A percentile compares a stretch with the other conserved stretches of the same genome.
phyloP scores from a whole-genome alignment of 2,329 filamentous ascomycete genomes.

The Exophiala oligosperma region DNA sequence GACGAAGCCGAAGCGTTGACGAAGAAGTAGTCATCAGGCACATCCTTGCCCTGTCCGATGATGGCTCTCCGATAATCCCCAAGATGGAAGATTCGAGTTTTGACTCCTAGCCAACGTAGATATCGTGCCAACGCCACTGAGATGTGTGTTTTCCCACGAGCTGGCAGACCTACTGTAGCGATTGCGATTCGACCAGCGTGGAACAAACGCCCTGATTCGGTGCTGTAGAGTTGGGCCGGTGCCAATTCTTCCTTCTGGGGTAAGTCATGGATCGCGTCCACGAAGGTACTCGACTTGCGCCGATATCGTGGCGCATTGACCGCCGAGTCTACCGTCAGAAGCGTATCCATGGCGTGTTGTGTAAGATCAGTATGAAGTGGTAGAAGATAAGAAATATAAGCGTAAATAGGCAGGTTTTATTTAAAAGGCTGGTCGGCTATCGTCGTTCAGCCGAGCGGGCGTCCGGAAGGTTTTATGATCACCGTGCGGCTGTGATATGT shows the following conservation, averaged over 20 bases:
- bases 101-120: conserved; percentile 94
- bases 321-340: conserved; percentile 80
- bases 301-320: conserved; percentile 87
- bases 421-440: neutral
- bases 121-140: conserved; percentile 95
- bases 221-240: conserved; percentile 95
- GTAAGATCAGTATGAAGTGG: too few species aligned
- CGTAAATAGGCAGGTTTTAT: too few species aligned
- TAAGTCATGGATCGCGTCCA: conserved; percentile 95
- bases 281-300: conserved; percentile 91
- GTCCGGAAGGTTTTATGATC: neutral
- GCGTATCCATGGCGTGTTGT: conserved; percentile 46
- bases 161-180: conserved; percentile 91
- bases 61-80: conserved; percentile 95
- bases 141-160: conserved; percentile 95
- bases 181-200: conserved; percentile 97
- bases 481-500: neutral
- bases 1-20: conserved; percentile 90
- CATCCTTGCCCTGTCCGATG: conserved; percentile 75
- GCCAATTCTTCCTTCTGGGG: conserved; percentile 81
- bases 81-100: conserved; percentile 95
- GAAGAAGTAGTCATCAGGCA: conserved; percentile 97
- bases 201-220: conserved; percentile 93
- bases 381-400: too few species aligned
- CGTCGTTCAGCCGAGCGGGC: neutral